phyloP scores from a whole-genome alignment of 345 rosid species.

The Erysimum cheiranthoides region DNA sequence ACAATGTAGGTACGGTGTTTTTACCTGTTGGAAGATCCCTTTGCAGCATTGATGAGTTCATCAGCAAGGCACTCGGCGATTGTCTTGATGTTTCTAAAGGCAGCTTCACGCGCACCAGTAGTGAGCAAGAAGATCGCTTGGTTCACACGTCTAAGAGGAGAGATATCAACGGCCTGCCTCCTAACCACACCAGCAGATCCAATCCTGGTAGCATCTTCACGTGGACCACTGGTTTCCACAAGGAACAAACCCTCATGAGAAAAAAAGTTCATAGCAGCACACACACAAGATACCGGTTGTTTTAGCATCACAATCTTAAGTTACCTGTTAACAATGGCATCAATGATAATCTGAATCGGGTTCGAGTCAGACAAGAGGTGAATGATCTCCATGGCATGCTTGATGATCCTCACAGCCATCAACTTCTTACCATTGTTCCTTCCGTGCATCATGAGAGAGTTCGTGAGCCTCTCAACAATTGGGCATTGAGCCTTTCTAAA shows the following conservation, averaged over 20 bases:
- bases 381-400: slow-evolving; percentile 94
- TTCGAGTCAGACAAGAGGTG: slow-evolving; percentile 78
- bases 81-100: slow-evolving; percentile 89
- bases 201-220: slow-evolving; percentile 96
- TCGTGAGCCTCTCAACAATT: slow-evolving; percentile 89
- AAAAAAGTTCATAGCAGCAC: background rate
- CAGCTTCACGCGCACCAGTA: slow-evolving; percentile 95
- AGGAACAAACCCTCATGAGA: background rate
- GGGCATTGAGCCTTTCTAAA: slow-evolving; percentile 99
- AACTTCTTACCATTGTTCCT: slow-evolving; percentile 91
- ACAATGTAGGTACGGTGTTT: background rate
- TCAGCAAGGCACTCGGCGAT: slow-evolving; percentile 97
- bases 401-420: slow-evolving; percentile 85
- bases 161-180: slow-evolving; percentile 97
- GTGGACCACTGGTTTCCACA: slow-evolving; percentile 70
- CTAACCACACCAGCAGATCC: slow-evolving; percentile 99
- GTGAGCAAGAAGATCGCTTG: slow-evolving; percentile 88
- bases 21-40: slow-evolving; percentile 97
- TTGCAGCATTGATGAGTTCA: slow-evolving; percentile 96
- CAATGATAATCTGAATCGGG: slow-evolving; percentile 92
- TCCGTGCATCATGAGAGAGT: slow-evolving; percentile 97
- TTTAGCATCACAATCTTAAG: background rate
- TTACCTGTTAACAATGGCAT: slow-evolving; percentile 91
- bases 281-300: background rate
- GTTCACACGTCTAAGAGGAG: slow-evolving; percentile 90